These are phyloP conservation scores for Acmispon strigosus DNA, from an alignment of 306 rosid species.

Conservation along the genomic window DNA sequence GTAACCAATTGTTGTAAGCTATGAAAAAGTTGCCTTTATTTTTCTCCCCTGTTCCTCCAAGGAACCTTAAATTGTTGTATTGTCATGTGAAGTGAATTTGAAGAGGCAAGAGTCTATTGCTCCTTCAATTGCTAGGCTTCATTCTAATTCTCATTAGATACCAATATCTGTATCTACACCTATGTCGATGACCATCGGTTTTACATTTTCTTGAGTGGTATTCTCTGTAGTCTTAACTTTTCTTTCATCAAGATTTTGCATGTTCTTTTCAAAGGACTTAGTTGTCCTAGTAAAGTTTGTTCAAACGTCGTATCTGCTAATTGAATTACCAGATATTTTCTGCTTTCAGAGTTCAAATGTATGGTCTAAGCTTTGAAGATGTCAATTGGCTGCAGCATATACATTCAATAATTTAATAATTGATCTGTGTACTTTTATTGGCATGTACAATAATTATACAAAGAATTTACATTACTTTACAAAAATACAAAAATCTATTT, in stretches of 20 bases:
- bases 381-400: not conserved
- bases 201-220: conserved; percentile 28
- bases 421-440: not conserved
- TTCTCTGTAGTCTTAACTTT: conserved; percentile 8
- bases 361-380: not conserved
- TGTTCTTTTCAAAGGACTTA: not conserved
- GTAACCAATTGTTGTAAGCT: conserved; percentile 41
- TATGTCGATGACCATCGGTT: conserved; percentile 33
- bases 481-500: not conserved
- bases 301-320: not conserved
- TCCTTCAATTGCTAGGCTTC: conserved; percentile 41
- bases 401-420: not conserved
- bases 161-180: conserved; percentile 54
- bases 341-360: not conserved
- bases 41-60: conserved; percentile 2
- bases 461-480: not conserved
- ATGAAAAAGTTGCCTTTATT: conserved; percentile 24
- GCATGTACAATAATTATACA: not conserved
- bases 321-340: not conserved
- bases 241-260: conserved; percentile 13
- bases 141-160: conserved; percentile 35
- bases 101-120: conserved; percentile 34
- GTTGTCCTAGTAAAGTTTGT: not conserved
- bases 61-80: conserved; percentile 44
- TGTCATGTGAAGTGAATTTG: conserved; percentile 53